Evolutionary conservation across 2,329 filamentous ascomycete genomes (phyloP), one percentile per base, ranked within the genome.

Genomic region (Colletotrichum filicis): DNA sequence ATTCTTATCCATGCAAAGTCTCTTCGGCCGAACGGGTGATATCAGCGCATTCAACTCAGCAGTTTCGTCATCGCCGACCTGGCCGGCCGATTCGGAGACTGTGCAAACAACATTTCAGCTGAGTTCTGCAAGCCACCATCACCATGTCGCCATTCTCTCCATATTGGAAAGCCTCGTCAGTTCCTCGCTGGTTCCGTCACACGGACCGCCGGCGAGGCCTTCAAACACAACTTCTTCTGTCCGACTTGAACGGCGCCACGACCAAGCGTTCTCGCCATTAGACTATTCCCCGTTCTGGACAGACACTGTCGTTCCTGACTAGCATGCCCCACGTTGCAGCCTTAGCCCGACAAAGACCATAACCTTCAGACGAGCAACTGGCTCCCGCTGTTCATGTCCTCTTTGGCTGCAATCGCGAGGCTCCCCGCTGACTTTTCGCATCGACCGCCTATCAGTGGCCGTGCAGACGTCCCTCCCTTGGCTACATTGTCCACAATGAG

Each of bases 181-280:
- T 24, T 66, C 56, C 24, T 66, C 19, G n/a, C 28, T 12, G 61
- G 53, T 49, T 49, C 26, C 55, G 37, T 56, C 24, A 56, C 71
- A 73, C 66, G 57, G 71, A 66, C 61, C 35, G 49, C 52, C 52
- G 32, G 28, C 5, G 14, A 66, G 22, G 49, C 28, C 30, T 60
- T 53, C 67, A 73, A 66, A 71, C 66, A 71, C 19, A 8, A n/a
- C 42, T 56, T 30, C 49, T 46, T 46, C 22, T 42, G 52, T 53
- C 32, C 9, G 24, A 35, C 59, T 59, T 60, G 42, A 65, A 61
- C 66, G 56, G 60, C 56, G 66, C 56, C 61, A 30, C 60, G 66
- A 42, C 71, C 67, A 73, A 71, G 71, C 56, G 71, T 73, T 71
- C 49, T 12, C 35, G 19, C 26, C 58, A 68, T 72, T 49, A 53